Base-by-base conservation (phyloP, 208 protist genomes). In the Trypanosoma brucei region DNA sequence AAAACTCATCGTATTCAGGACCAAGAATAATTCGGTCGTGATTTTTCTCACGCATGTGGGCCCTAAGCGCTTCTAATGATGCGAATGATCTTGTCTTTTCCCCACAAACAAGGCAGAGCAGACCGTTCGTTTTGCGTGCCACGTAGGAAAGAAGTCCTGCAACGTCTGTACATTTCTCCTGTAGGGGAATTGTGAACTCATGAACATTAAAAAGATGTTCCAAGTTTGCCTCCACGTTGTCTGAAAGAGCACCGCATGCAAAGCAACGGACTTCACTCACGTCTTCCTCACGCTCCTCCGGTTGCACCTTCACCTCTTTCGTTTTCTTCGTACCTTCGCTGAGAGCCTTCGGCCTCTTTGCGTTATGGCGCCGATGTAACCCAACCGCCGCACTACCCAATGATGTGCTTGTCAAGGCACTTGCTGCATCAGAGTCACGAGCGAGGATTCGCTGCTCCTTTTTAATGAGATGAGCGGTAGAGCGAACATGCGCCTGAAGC, bases 391-490 rank as follows among this genome's bases (percentile, higher is more conserved):
- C 91, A 52, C 83, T 92, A 3, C 87, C 91, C 2, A 95, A 71
- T 8, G 91, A 93, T 4, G 85, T 93, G n/a, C 71, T 79, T 1
- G 91, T 92, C 39, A 93, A 62, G 65, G 88, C 90, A 59, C 70
- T 88, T 3, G 81, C 84, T 11, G 84, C 83, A 49, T 93, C 85
- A 30, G 81, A 81, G 65, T 96, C 91, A 31, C 87, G 84, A 1
- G 81, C 71, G 46, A 94, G 73, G 61, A 96, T 93, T 61, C 87
- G 91, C 76, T 96, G 65, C 75, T 96, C 87, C 75, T 96, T 96
- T 46, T 82, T 84, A 62, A 96, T 91, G 31, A 96, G 71, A 67
- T 96, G 91, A 0, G 91, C 87, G 30, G 85, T 96, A 30, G 91
- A 96, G 71, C 86, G 85, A 37, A 96, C 75, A 70, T 96, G 91